Conservation (phyloP, 2,329 filamentous ascomycete species). For the Immersiporthe knoxdaviesiana region DNA sequence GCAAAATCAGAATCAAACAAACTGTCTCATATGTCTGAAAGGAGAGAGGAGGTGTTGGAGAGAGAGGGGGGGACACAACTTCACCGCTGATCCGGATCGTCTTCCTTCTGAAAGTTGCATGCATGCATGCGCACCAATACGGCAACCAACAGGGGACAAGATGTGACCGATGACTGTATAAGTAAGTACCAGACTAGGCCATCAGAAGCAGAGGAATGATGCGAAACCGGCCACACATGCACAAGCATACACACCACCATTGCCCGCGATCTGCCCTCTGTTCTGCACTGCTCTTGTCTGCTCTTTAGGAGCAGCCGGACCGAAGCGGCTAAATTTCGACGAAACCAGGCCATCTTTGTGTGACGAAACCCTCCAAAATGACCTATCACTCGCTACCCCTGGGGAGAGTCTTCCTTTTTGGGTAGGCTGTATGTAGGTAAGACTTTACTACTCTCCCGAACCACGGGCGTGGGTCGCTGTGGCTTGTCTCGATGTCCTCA, state of each 20-base stretch:
- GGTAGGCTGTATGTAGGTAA: not conserved
- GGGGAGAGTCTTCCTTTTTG: not conserved
- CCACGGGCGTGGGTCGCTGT: not conserved
- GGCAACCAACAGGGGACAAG: not conserved
- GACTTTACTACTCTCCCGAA: not conserved
- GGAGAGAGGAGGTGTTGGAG: too few species aligned
- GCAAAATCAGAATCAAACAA: not conserved
- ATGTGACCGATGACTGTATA: not conserved
- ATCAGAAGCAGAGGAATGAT: not conserved
- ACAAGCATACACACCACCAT: not conserved
- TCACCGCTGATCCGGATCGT: not conserved
- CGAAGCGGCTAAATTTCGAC: constrained; percentile 8
- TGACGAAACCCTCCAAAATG: not conserved
- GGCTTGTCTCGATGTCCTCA: not conserved
- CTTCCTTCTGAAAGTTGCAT: not conserved
- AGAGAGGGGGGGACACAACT: not conserved
- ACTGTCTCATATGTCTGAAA: too few species aligned
- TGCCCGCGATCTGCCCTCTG: too few species aligned
- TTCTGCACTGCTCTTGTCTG: not conserved
- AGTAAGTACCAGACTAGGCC: not conserved
- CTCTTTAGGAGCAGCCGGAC: constrained; percentile 2
- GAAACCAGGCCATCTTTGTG: constrained; percentile 1
- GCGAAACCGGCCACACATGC: not conserved
- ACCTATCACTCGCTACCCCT: not conserved
- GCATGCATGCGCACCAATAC: not conserved